Percentiles rank a stretch among this genome's conserved stretches.
These are phyloP conservation scores for Thielaviopsis ethacetica DNA, from an alignment of 2,329 filamentous ascomycete species.

Conservation along the genomic window DNA sequence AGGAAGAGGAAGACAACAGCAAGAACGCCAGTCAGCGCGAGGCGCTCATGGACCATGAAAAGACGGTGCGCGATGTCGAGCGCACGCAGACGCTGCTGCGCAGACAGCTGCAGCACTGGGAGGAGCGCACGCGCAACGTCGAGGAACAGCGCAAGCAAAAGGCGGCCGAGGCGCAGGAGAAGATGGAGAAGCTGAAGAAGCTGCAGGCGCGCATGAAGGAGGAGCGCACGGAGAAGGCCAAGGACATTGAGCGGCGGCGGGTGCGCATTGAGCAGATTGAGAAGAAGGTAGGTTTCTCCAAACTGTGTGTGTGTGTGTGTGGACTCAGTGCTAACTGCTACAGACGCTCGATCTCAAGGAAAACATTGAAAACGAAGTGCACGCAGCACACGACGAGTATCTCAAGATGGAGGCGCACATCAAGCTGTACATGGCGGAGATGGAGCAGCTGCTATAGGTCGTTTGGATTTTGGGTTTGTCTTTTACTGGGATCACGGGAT, in stretches of 20 bases:
- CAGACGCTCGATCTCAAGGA: slow-evolving; percentile 97
- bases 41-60: slow-evolving; percentile 70
- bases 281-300: slow-evolving; percentile 60
- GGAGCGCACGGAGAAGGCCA: slow-evolving; percentile 71
- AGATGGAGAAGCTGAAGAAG: slow-evolving; percentile 76
- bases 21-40: slow-evolving; percentile 71
- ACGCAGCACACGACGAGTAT: slow-evolving; percentile 82
- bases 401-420: slow-evolving; percentile 96
- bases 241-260: slow-evolving; percentile 79
- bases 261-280: slow-evolving; percentile 97
- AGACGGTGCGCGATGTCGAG: slow-evolving; percentile 83
- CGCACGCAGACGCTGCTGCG: slow-evolving; percentile 69
- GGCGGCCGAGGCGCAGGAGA: slow-evolving; percentile 62
- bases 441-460: slow-evolving; percentile 66
- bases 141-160: slow-evolving; percentile 72
- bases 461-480: background rate
- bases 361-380: slow-evolving; percentile 89
- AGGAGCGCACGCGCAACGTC: slow-evolving; percentile 50
- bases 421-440: slow-evolving; percentile 94
- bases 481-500: background rate
- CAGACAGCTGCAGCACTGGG: slow-evolving; percentile 72
- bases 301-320: background rate
- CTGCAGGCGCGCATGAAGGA: slow-evolving; percentile 68
- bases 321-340: slow-evolving; percentile 6
- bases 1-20: slow-evolving; percentile 79